Base-by-base conservation (phyloP, 208 protist species). In the Phytomonas francai region DNA sequence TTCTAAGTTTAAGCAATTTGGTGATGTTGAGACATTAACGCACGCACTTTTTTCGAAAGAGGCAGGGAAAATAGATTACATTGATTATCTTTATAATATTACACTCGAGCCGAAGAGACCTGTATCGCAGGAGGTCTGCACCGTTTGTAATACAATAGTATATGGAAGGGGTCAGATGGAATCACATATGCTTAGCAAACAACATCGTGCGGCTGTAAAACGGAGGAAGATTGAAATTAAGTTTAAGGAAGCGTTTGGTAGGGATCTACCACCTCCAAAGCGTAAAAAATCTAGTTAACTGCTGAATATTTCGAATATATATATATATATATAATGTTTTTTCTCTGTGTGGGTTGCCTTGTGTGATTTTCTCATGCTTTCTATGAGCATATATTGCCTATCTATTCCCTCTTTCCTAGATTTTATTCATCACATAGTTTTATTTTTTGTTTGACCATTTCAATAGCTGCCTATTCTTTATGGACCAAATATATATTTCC, bases 121-220 rank as follows among this genome's bases (percentile, higher is more conserved):
- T 60, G 81, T 94, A 16, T 63, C 67, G 25, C 77, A 90, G 33
- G 78, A 88, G 31, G 62, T 63, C 30, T 95, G 89, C 69, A 33
- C 67, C 5, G 7, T 90, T 3, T 95, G 89, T 67, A 73, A 80
- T 0, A 60, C 76, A 45, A 70, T 85, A 39, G 65, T 93, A 6
- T 90, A 70, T 67, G 89, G 83, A 25, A 63, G 81, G 11, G 77
- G 63, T 30, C 74, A 86, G 58, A 83, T 81, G 74, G 66, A 63
- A 14, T 66, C 63, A 0, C 89, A 95, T 70, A 49, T 88, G 14
- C 65, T 68, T 14, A 90, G 84, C 11, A 92, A 89, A 66, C 78
- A 87, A 3, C 89, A 95, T 67, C 73, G 75, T 30, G 80, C 77
- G 12, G 79, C 83, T 22, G 31, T 91, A 19, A 75, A 75, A 36